phyloP scores from a whole-genome alignment of 163 green algal species.

The Chlamydomonas reinhardtii region DNA sequence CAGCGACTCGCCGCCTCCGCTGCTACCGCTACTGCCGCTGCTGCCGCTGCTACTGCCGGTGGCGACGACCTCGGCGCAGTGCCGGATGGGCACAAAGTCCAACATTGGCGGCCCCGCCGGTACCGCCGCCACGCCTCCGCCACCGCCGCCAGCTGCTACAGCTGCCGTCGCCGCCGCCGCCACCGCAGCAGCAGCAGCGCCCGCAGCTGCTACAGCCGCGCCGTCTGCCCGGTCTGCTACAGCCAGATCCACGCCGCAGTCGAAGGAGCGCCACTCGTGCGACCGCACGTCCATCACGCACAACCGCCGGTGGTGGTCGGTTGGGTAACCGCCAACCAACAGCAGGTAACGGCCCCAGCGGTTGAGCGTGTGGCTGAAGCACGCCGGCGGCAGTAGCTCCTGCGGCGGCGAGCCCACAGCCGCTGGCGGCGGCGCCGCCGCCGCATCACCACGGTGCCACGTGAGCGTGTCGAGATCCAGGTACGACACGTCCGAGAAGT shows the following conservation, averaged over 20 bases:
- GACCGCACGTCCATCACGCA: conserved; percentile 37
- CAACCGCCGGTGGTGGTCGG: conserved; percentile 48
- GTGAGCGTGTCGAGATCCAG: conserved; percentile 47
- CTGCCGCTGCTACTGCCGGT: background rate
- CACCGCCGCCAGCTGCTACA: background rate
- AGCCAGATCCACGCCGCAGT: too few relatives aligned
- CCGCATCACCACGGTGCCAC: conserved; percentile 27
- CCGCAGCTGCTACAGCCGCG: too few relatives aligned
- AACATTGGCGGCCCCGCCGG: background rate
- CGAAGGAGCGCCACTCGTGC: conserved; percentile 4
- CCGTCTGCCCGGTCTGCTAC: too few relatives aligned
- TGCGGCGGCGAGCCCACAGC: too few relatives aligned
- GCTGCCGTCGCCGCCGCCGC: background rate
- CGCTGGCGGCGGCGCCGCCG: background rate
- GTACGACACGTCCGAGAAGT: conserved; percentile 52
- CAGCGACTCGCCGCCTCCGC: conserved; percentile 13
- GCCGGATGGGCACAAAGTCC: conserved; percentile 54
- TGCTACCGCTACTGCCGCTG: background rate
- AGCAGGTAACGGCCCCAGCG: conserved; percentile 44
- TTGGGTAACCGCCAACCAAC: conserved; percentile 67
- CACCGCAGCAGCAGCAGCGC: too few relatives aligned
- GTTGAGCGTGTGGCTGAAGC: conserved; percentile 71
- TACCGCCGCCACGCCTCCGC: background rate
- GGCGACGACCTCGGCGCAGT: conserved; percentile 39
- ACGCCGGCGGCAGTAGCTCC: background rate